phyloP scores from a whole-genome alignment of 2,329 filamentous ascomycete species.

The Fusarium bactridioides region DNA sequence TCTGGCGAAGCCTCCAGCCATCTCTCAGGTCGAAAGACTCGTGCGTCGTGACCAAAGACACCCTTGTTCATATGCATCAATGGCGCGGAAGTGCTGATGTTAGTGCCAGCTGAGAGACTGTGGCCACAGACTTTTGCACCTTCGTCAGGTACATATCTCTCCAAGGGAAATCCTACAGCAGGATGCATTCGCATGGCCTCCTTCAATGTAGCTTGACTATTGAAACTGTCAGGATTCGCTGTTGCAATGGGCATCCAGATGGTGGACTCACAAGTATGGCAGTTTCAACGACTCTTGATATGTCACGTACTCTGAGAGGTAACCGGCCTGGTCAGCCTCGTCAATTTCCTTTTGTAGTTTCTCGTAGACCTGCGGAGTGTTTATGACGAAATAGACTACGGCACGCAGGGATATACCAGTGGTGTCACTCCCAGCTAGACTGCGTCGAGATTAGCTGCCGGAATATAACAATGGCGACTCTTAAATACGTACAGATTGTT shows the following conservation, averaged over 20 bases:
- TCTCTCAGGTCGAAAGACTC: neutral
- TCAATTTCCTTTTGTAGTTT: neutral
- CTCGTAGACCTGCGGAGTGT: neutral
- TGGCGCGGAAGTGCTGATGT: neutral
- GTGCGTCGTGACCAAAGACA: neutral
- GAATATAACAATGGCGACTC: accelerated
- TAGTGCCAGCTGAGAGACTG: neutral
- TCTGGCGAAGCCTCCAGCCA: neutral
- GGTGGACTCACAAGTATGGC: neutral
- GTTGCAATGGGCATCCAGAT: accelerated
- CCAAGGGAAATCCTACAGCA: neutral
- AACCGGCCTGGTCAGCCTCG: accelerated
- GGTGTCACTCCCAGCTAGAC: neutral
- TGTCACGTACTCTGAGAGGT: neutral
- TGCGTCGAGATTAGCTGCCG: accelerated
- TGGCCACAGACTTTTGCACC: neutral
- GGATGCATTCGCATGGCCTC: neutral
- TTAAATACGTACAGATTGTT: neutral
- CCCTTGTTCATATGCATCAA: neutral
- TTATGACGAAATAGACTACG: neutral
- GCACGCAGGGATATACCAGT: neutral
- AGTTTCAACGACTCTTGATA: neutral
- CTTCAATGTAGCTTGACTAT: neutral
- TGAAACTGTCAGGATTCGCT: neutral
- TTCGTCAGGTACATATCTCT: neutral